A percentile compares a stretch with the other conserved stretches of the same genome.
Evolutionary conservation across 495 filamentous ascomycete species (phyloP).

Genomic region (Opeltia flavorubescens): DNA sequence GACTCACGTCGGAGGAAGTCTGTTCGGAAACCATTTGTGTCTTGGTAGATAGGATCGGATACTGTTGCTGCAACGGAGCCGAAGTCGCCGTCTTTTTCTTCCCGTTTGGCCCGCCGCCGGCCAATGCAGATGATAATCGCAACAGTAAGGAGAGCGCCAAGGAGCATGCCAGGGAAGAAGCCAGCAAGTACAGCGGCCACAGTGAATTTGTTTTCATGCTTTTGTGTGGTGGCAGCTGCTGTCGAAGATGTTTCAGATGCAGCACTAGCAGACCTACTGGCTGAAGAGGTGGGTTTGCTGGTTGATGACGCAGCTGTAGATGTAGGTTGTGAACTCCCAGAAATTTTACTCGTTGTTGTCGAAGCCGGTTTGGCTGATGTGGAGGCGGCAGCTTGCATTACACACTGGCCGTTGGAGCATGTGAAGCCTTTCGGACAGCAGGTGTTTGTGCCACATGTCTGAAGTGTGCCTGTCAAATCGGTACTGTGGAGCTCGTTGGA

Average conservation of each 20-base stretch:
- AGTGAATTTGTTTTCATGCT: conserved; percentile 29
- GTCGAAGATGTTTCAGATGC: conserved; percentile 15
- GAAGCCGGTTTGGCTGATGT: conserved; percentile 9
- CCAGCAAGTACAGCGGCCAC: conserved; percentile 41
- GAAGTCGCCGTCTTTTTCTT: conserved; percentile 16
- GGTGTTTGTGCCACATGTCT: conserved; percentile 36
- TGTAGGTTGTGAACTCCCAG: conserved; percentile 20
- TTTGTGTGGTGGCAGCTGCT: conserved; percentile 3
- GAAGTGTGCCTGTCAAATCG: conserved; percentile 37
- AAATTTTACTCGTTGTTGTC: conserved; percentile 18
- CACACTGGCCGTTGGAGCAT: conserved; percentile 38
- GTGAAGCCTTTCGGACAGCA: conserved; percentile 73
- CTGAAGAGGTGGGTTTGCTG: conserved; percentile 9
- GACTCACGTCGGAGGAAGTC: conserved; percentile 35
- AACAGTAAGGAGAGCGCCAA: conserved; percentile 35
- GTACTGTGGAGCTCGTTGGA: conserved; percentile 56
- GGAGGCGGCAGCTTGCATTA: conserved; percentile 15
- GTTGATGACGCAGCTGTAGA: conserved; percentile 19
- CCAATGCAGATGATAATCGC: conserved; percentile 31
- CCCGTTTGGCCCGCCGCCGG: conserved; percentile 15
- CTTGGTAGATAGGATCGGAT: conserved; percentile 37
- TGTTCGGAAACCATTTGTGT: conserved; percentile 35
- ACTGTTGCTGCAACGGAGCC: conserved; percentile 33
- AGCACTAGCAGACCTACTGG: conserved; percentile 6
- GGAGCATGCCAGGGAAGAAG: conserved; percentile 47